A percentile compares a stretch with the other conserved stretches of the same genome.
These are phyloP conservation scores for Pseudogymnoascus sp. DNA, from an alignment of 2,329 filamentous ascomycete species.

Conservation along the genomic window DNA sequence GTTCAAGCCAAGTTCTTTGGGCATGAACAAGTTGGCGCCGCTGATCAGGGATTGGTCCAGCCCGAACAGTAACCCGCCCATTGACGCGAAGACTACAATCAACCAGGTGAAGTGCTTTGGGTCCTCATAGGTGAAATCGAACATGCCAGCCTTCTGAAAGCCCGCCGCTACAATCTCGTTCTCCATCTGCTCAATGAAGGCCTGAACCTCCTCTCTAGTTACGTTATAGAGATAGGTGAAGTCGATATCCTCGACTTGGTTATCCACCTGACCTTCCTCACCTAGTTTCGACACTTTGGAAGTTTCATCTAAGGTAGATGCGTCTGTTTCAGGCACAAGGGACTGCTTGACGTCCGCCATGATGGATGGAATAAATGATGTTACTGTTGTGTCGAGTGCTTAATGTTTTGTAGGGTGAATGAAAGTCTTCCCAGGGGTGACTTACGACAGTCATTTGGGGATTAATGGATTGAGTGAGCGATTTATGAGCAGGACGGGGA, in stretches of 20 bases:
- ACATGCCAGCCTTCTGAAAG: slow-evolving; percentile 24
- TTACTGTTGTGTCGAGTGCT: neutral
- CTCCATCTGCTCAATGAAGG: slow-evolving; percentile 29
- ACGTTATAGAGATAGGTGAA: neutral
- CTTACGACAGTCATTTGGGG: neutral
- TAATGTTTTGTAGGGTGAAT: neutral
- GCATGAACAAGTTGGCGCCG: slow-evolving; percentile 61
- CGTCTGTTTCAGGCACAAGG: neutral
- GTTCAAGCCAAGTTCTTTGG: slow-evolving; percentile 46
- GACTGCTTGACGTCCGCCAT: neutral
- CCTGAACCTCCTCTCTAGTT: slow-evolving; percentile 22
- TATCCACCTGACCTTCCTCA: neutral
- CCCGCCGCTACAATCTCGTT: slow-evolving; percentile 22
- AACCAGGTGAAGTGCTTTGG: slow-evolving; percentile 59
- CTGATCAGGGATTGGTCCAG: slow-evolving; percentile 67
- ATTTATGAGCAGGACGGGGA: neutral
- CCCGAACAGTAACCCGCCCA: slow-evolving; percentile 64
- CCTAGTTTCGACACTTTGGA: neutral
- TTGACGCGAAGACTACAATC: slow-evolving; percentile 59
- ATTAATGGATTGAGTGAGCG: neutral
- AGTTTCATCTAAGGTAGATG: neutral
- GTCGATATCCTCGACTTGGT: neutral
- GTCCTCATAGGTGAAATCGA: slow-evolving; percentile 51
- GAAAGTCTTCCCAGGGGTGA: neutral
- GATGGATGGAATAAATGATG: neutral